These are phyloP conservation scores for Cercophora samala DNA, from an alignment of 495 filamentous ascomycete species.

Conservation along the genomic window DNA sequence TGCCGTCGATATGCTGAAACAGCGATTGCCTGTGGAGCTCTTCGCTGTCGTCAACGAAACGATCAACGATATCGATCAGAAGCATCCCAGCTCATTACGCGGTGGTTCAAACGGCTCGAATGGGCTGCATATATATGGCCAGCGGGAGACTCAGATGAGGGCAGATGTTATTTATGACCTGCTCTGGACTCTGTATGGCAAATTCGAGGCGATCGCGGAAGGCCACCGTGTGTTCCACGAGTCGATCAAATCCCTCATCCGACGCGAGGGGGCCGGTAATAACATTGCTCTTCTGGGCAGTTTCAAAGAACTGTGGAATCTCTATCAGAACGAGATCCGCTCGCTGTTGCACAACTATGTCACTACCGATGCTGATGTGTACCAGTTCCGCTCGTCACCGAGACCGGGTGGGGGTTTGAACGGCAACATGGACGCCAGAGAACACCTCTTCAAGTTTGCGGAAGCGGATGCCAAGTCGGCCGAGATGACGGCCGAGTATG, in stretches of 20 bases:
- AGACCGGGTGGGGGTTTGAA: constrained; percentile 39
- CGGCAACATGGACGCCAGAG: constrained; percentile 59
- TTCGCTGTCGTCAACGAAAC: constrained; percentile 93
- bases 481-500: constrained; percentile 75
- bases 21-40: constrained; percentile 88
- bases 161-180: constrained; percentile 84
- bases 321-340: constrained; percentile 72
- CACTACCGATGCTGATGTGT: constrained; percentile 81
- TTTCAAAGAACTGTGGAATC: constrained; percentile 92
- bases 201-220: constrained; percentile 95
- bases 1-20: constrained; percentile 85
- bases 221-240: constrained; percentile 93
- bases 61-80: constrained; percentile 86
- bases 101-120: constrained; percentile 52
- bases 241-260: constrained; percentile 74
- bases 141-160: constrained; percentile 64
- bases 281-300: constrained; percentile 64
- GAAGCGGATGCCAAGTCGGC: constrained; percentile 74
- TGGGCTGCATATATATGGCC: constrained; percentile 61
- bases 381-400: constrained; percentile 49
- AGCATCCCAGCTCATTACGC: constrained; percentile 71
- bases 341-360: constrained; percentile 95
- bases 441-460: constrained; percentile 86
- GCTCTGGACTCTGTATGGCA: constrained; percentile 87
- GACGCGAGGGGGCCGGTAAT: constrained; percentile 65